Base-by-base conservation (phyloP, 257 asterid species). In the Solanum piurae region DNA sequence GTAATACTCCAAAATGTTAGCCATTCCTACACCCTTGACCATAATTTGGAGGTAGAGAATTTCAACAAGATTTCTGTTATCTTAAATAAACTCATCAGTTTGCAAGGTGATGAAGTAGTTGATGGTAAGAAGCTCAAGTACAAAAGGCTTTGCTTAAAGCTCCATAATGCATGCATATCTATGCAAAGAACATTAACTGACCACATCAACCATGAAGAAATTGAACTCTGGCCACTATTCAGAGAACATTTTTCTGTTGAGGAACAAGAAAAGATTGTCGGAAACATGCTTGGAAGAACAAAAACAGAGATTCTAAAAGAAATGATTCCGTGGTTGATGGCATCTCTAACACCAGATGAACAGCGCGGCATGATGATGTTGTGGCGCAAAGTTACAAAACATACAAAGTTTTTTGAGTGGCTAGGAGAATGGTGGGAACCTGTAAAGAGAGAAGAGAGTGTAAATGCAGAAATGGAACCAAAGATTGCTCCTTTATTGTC, bases 391-490 rank as follows among this genome's bases (percentile, higher is more conserved):
- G 90, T 91, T 83, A 90, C 97, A 34, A 93, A 89, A 90, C 73
- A 90, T 87, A 96, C 98, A 8, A 93, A 93, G 89, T 95, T 95
- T 74, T 91, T 90, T 52, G 95, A 95, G 91, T 96, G 98, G 98
- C 90, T 96, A 66, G 90, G 93, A 72, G 99, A 96, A 87, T 96
- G 98, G 99, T 93, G 99, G 95, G 95, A 93, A 73, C 96, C 93
- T 84, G 90, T 94, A 92, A 85, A 93, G 40, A 90, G 88, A 88
- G 89, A 90, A 89, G 87, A 79, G 60, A 86, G 82, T 69, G 87
- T 93, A 83, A 87, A 84, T 72, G 89, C 88, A 85, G 90, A 90
- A 87, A 93, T 89, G 89, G 90, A 88, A 86, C 89, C 92, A n/a
- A 88, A 62, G 64, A 82, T 92, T 88, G 38, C 91, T 90, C 88